These are phyloP conservation scores for Stevia rebaudiana DNA, from an alignment of 140 eudicot species.

Conservation along the genomic window DNA sequence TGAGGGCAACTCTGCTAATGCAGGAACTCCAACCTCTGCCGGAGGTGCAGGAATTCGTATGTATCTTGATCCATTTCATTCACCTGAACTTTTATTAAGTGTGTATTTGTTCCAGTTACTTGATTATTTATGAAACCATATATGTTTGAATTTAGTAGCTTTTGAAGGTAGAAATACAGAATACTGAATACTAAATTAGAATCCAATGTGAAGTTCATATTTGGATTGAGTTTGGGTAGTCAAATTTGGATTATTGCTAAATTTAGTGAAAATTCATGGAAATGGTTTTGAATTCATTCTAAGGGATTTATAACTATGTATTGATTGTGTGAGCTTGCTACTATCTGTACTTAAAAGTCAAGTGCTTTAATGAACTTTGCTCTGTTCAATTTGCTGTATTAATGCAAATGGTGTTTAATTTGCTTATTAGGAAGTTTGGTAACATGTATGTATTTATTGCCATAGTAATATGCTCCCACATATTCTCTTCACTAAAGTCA, in stretches of 20 bases:
- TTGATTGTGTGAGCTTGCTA: background rate
- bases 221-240: background rate
- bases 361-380: background rate
- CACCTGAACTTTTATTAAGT: background rate
- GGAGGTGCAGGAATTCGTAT: constrained; percentile 97
- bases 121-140: background rate
- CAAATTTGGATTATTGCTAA: background rate
- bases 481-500: background rate
- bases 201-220: background rate
- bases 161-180: background rate
- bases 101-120: background rate
- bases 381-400: background rate
- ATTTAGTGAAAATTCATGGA: background rate
- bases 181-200: background rate
- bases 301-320: background rate
- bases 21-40: constrained; percentile 86
- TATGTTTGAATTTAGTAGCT: background rate
- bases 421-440: background rate
- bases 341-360: constrained; percentile 1
- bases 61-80: constrained; percentile 20
- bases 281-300: background rate
- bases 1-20: constrained; percentile 70
- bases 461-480: background rate
- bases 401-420: background rate
- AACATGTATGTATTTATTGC: background rate